Evolutionary conservation across 176 grass and related monocot species (phyloP).

Genomic region (Themeda triandra): DNA sequence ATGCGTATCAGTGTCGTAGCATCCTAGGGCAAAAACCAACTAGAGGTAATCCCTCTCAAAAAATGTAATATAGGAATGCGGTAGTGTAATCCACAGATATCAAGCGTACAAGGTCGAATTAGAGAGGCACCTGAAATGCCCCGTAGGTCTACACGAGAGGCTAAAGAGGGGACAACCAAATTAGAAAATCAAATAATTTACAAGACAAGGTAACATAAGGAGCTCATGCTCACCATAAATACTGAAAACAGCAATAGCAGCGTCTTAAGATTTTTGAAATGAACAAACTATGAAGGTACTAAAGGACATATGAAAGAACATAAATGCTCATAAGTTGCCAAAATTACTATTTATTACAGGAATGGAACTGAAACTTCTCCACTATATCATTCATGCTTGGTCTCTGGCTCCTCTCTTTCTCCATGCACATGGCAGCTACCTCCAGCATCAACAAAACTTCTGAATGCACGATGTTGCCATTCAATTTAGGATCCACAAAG

Average conservation of each 20-base stretch:
- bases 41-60: not conserved
- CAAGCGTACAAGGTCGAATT: not conserved
- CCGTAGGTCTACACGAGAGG: not conserved
- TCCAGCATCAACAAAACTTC: slow-evolving; percentile 1
- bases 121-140: not conserved
- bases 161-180: too few relatives aligned
- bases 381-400: slow-evolving; percentile 22
- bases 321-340: not conserved
- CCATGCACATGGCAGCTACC: slow-evolving; percentile 11
- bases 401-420: slow-evolving; percentile 9
- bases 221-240: not conserved
- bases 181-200: too few relatives aligned
- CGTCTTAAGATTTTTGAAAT: not conserved
- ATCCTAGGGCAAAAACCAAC: not conserved
- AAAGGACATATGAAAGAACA: not conserved
- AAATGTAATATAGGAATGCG: not conserved
- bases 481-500: slow-evolving; percentile 13
- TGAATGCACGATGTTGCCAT: not conserved
- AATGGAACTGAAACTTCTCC: not conserved
- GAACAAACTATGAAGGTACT: not conserved
- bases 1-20: not conserved
- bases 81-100: not conserved
- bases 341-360: not conserved
- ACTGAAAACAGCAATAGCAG: not conserved
- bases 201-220: too few relatives aligned